phyloP scores from a whole-genome alignment of 208 protist genomes.

The Wallacemonas sp. region DNA sequence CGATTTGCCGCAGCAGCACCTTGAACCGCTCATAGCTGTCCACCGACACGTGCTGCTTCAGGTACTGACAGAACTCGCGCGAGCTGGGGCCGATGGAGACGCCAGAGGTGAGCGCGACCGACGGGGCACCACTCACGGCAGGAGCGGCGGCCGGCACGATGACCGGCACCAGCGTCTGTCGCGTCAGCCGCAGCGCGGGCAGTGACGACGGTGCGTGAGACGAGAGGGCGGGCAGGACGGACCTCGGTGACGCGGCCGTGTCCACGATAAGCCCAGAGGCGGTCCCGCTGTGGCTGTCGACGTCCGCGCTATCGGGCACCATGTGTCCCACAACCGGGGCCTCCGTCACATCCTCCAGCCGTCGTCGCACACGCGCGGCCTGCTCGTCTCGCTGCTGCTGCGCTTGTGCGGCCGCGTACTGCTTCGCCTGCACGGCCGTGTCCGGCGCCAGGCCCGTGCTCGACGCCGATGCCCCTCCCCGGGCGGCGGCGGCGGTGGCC shows the following conservation, averaged over 20 bases:
- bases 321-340: neutral
- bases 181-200: neutral
- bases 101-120: neutral
- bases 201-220: neutral
- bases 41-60: conserved; percentile 56
- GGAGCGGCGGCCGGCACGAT: neutral
- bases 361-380: conserved; percentile 23
- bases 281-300: neutral
- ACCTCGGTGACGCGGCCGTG: too few relatives aligned
- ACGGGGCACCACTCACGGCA: neutral
- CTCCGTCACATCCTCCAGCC: conserved; percentile 31
- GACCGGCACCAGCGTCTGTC: neutral
- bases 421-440: conserved; percentile 33
- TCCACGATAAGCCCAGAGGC: too few relatives aligned
- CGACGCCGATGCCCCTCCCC: too few relatives aligned
- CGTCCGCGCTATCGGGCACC: neutral
- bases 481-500: neutral
- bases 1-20: conserved; percentile 54
- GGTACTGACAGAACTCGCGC: conserved; percentile 83
- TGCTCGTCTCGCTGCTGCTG: conserved; percentile 20
- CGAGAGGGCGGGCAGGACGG: too few relatives aligned
- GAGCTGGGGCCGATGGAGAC: conserved; percentile 49
- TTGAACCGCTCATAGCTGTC: conserved; percentile 67
- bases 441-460: conserved; percentile 15
- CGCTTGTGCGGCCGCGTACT: conserved; percentile 33